Evolutionary conservation across 495 filamentous ascomycete genomes (phyloP).

Genomic region (Hyaloscypha finlandica): DNA sequence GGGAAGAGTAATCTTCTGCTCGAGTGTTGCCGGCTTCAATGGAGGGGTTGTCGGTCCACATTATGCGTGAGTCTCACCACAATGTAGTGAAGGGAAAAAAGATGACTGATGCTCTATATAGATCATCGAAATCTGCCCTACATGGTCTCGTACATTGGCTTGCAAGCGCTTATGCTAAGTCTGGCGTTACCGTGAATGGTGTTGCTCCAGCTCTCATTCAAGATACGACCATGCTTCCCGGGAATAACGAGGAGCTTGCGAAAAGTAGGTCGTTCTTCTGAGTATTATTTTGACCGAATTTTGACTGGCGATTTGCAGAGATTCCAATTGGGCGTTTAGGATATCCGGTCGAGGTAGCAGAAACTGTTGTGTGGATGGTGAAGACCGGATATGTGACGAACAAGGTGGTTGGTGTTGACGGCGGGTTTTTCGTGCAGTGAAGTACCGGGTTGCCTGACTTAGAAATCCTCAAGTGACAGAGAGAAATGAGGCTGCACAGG

Average conservation of each 20-base stretch:
- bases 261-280: constrained; percentile 14
- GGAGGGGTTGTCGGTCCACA: constrained; percentile 68
- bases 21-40: constrained; percentile 65
- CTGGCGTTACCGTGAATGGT: constrained; percentile 73
- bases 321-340: constrained; percentile 68
- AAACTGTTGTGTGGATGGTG: constrained; percentile 67
- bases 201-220: constrained; percentile 77
- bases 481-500: no score
- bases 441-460: not conserved
- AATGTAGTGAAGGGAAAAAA: constrained; percentile 37
- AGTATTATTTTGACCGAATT: not conserved
- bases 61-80: constrained; percentile 37
- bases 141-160: constrained; percentile 53
- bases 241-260: constrained; percentile 42
- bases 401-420: constrained; percentile 58
- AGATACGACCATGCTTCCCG: constrained; percentile 65
- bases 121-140: constrained; percentile 66
- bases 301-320: constrained; percentile 5
- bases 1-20: constrained; percentile 70
- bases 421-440: constrained; percentile 44
- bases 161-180: constrained; percentile 21
- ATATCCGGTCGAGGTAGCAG: constrained; percentile 65
- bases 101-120: constrained; percentile 52
- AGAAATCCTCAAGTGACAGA: no score
- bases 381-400: constrained; percentile 72